These are phyloP conservation scores for Albugo laibachii DNA, from an alignment of 352 stramenopile species.

Conservation along the genomic window DNA sequence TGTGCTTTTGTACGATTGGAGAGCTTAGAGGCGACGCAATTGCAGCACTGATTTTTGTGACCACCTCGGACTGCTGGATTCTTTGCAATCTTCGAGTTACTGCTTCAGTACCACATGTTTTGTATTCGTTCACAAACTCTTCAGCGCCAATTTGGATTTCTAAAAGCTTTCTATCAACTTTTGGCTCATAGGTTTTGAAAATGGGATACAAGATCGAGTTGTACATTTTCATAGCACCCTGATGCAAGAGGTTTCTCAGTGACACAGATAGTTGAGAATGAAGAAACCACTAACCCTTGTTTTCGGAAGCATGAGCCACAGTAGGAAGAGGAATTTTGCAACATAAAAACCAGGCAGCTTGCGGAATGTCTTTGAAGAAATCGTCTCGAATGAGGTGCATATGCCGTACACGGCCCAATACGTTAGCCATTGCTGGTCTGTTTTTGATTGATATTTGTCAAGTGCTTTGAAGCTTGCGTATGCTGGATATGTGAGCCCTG, in stretches of 20 bases:
- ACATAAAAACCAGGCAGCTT: constrained; percentile 90
- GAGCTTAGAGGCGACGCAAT: constrained; percentile 5
- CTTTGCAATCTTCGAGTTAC: constrained; percentile 23
- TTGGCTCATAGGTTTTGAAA: constrained; percentile 49
- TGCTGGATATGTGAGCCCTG: constrained; percentile 34
- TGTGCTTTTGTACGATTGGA: background rate
- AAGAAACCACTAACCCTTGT: constrained; percentile 29
- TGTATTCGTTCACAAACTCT: constrained; percentile 22
- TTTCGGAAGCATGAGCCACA: constrained; percentile 91
- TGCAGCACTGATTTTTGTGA: constrained; percentile 22
- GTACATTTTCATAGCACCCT: constrained; percentile 53
- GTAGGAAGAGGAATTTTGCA: constrained; percentile 88
- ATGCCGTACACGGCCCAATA: constrained; percentile 94
- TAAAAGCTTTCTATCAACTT: constrained; percentile 39
- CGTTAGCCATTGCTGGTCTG: constrained; percentile 78
- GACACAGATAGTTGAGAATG: background rate
- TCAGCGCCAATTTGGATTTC: constrained; percentile 23
- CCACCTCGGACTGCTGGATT: constrained; percentile 29
- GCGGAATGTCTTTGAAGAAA: constrained; percentile 21
- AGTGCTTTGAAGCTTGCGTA: constrained; percentile 66
- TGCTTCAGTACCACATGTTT: constrained; percentile 23
- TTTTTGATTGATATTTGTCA: constrained; percentile 22
- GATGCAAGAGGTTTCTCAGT: background rate
- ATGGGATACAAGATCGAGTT: constrained; percentile 29
- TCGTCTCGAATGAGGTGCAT: constrained; percentile 82